Evolutionary conservation across 805 yeast species (phyloP).

Genomic region (Maudiozyma saulgeensis): DNA sequence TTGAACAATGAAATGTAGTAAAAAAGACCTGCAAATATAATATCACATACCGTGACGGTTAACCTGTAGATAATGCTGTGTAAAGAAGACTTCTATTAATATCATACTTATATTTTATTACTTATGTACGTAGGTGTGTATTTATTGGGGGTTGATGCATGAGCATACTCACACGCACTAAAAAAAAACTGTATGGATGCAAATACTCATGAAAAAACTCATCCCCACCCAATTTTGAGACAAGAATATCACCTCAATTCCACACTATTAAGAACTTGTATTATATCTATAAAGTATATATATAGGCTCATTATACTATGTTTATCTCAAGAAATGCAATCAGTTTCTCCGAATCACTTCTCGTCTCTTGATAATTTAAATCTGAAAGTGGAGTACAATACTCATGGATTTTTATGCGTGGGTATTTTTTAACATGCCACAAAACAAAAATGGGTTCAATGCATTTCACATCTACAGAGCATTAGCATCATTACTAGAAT

Average conservation of each 20-base stretch:
- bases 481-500: too few relatives aligned
- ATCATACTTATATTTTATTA: too few relatives aligned
- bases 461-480: too few relatives aligned
- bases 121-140: too few relatives aligned
- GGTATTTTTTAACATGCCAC: neutral
- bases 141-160: too few relatives aligned
- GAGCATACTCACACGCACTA: too few relatives aligned
- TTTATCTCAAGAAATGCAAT: neutral
- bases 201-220: too few relatives aligned
- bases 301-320: neutral
- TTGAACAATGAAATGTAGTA: neutral
- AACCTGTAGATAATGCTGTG: too few relatives aligned
- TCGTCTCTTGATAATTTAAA: neutral
- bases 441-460: too few relatives aligned
- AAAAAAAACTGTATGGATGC: too few relatives aligned
- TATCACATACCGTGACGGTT: neutral
- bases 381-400: neutral
- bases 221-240: too few relatives aligned
- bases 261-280: neutral
- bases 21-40: neutral
- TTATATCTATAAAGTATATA: neutral
- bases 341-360: neutral
- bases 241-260: neutral
- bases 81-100: too few relatives aligned
- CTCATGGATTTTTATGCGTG: neutral